These are phyloP conservation scores for Ustilago tritici DNA, from an alignment of 1,284 basidiomycete species.

Conservation along the genomic window DNA sequence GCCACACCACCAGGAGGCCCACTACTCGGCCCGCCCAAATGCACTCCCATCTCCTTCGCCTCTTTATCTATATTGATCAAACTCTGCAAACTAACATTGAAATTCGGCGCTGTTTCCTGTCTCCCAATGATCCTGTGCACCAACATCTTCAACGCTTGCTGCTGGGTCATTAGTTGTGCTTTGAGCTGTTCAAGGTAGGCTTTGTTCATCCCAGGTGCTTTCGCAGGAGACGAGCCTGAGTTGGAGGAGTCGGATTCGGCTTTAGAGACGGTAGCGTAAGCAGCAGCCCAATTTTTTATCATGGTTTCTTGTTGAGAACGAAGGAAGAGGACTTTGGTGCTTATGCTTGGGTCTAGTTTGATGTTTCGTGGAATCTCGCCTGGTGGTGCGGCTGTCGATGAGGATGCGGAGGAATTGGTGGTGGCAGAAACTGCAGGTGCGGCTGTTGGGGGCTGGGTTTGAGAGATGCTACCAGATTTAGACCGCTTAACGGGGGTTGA, in stretches of 20 bases:
- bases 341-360: constrained; percentile 42
- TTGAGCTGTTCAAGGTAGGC: constrained; percentile 55
- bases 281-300: constrained; percentile 56
- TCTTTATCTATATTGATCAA: constrained; percentile 63
- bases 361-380: constrained; percentile 24
- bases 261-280: constrained; percentile 34
- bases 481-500: constrained; percentile 38
- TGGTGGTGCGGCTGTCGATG: constrained; percentile 8
- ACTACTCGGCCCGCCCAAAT: constrained; percentile 52
- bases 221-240: neutral
- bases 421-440: neutral
- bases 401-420: neutral
- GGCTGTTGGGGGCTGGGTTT: constrained; percentile 8
- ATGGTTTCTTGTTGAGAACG: constrained; percentile 60
- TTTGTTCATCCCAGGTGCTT: constrained; percentile 42
- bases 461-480: constrained; percentile 44
- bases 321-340: constrained; percentile 55
- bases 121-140: constrained; percentile 47
- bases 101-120: constrained; percentile 41
- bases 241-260: constrained; percentile 7
- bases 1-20: constrained; percentile 7
- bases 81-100: constrained; percentile 55
- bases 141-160: constrained; percentile 52
- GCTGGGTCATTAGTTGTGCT: constrained; percentile 54
- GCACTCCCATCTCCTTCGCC: constrained; percentile 56